Percentiles rank a stretch among this genome's conserved stretches.
Evolutionary conservation across 2,329 filamentous ascomycete species (phyloP).

Genomic region (Aspergillus fijiensis): DNA sequence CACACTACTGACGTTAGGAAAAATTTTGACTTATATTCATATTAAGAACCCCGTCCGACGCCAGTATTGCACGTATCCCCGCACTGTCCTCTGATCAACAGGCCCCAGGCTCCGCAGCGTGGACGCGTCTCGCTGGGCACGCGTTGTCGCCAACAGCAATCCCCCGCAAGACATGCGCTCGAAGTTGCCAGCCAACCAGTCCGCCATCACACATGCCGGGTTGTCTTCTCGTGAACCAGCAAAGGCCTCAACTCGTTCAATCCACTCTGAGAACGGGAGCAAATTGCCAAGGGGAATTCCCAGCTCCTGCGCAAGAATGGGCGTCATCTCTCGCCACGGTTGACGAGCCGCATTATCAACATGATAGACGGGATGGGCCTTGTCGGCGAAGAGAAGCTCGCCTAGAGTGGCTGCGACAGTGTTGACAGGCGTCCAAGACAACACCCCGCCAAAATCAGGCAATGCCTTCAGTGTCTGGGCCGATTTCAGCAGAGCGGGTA

Average conservation of each 20-base stretch:
- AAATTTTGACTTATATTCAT: background rate
- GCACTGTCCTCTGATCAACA: conserved; percentile 10
- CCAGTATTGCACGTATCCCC: conserved; percentile 16
- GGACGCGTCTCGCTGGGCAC: conserved; percentile 38
- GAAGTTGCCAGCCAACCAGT: conserved; percentile 36
- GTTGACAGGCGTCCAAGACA: conserved; percentile 52
- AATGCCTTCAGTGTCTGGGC: conserved; percentile 47
- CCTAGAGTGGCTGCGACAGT: conserved; percentile 34
- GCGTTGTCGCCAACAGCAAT: conserved; percentile 41
- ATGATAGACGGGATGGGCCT: conserved; percentile 42
- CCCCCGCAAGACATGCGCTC: conserved; percentile 50
- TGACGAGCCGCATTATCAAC: conserved; percentile 49
- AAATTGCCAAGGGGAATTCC: conserved; percentile 30
- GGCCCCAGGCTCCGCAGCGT: conserved; percentile 7
- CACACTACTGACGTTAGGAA: background rate
- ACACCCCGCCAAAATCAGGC: conserved; percentile 42
- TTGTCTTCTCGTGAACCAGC: conserved; percentile 26
- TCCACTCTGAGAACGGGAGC: conserved; percentile 45
- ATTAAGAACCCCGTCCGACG: background rate
- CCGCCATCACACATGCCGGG: conserved; percentile 29
- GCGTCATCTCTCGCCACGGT: conserved; percentile 40
- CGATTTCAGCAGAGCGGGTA: conserved; percentile 53
- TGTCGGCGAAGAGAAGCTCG: conserved; percentile 34
- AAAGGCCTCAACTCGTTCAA: conserved; percentile 35
- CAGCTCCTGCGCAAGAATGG: conserved; percentile 36